Evolutionary conservation across 2,329 filamentous ascomycete species (phyloP), one percentile per base, ranked within the genome.

Genomic region (Fusarium graminum): DNA sequence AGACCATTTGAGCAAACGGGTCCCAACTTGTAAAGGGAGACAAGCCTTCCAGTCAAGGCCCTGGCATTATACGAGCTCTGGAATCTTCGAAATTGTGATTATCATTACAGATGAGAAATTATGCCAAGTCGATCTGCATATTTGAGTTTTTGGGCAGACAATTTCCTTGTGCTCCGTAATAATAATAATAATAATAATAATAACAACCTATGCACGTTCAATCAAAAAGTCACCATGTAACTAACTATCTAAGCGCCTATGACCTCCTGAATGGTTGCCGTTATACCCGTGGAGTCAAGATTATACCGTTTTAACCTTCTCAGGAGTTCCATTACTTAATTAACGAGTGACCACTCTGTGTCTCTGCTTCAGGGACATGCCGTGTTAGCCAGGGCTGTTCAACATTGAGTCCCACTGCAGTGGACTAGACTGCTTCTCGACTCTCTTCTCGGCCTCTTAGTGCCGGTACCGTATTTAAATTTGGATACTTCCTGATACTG

Each of bases 391-490:
- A 36, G 38, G 36, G 41, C 42, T 13, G 28, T 57, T 58, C 56
- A 36, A 50, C 42, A 53, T 39, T 60, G 28, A 26, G 40, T 60
- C 38, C 51, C 57, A 46, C 34, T 42, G 22, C 12, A 34, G 59
- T 50, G 59, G 59, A 26, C 51, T 45, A 51, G 22, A 28, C 25
- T 36, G 49, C 57, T 61, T 61, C 59, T 62, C 36, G 47, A 47
- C 51, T 45, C 22, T 50, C 17, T 58, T 51, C 59, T 63, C 59
- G 59, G 59, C 59, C 40, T 40, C 44, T 63, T 25, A 38, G 42
- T 63, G 59, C 58, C 51, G 52, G 34, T 17, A 19, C 13, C 42
- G 26, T 63, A 47, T 63, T 58, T 63, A 63, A 39, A 40, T 50
- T 45, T 22, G 22, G 36, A 19, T 29, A 42, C 28, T 59, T 25